These are phyloP conservation scores for Plasmopara halstedii DNA, from an alignment of 352 stramenopile genomes.

Conservation along the genomic window DNA sequence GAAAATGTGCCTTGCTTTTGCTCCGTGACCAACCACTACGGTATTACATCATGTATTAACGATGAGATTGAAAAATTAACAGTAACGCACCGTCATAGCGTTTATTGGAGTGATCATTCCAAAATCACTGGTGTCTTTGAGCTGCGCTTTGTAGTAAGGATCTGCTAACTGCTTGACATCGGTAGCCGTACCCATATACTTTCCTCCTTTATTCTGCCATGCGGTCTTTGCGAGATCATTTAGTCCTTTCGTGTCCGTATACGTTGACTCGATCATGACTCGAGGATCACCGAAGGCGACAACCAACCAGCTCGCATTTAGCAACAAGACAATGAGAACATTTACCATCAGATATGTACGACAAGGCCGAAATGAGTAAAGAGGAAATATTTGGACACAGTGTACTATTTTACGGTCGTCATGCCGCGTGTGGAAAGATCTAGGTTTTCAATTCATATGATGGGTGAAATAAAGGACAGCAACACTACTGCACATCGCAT, in stretches of 20 bases:
- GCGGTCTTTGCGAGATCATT: constrained; percentile 21
- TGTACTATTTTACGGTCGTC: too few relatives aligned
- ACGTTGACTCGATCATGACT: constrained; percentile 26
- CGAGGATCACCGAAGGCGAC: constrained; percentile 10
- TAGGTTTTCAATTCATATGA: too few relatives aligned
- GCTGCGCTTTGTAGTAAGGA: constrained; percentile 11
- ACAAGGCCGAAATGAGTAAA: neutral
- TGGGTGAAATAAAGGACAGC: too few relatives aligned
- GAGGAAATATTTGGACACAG: neutral
- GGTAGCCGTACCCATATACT: constrained; percentile 30
- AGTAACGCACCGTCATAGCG: constrained; percentile 21
- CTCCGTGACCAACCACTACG: constrained; percentile 23
- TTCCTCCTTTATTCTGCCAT: constrained; percentile 11
- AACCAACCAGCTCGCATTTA: constrained; percentile 5
- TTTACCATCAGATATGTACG: constrained; percentile 2
- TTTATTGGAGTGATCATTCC: constrained; percentile 27
- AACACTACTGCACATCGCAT: too few relatives aligned
- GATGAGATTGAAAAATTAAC: neutral
- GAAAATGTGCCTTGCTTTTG: constrained; percentile 16
- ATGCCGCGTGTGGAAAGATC: too few relatives aligned
- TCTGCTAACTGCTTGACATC: constrained; percentile 24
- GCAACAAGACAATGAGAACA: constrained; percentile 6
- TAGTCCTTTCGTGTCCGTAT: constrained; percentile 17
- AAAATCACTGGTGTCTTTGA: constrained; percentile 22
- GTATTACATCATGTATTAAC: neutral